Evolutionary conservation across 768 basidiomycete species (phyloP).

Genomic region (Tricholoma flavovirens): DNA sequence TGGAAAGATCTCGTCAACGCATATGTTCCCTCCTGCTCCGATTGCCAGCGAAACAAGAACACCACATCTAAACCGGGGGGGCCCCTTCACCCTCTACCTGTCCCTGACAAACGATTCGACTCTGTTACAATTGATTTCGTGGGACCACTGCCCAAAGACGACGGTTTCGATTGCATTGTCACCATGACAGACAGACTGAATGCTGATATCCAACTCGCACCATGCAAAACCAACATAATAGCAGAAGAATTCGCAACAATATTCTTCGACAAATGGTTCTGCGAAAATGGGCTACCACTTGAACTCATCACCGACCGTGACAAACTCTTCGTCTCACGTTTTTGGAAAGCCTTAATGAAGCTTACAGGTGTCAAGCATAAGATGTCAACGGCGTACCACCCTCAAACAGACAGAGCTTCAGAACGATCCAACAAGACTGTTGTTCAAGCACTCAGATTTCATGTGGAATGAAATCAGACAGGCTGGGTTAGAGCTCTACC

Average conservation of each 20-base stretch:
- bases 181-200: slow-evolving; percentile 18
- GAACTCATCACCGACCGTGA: slow-evolving; percentile 15
- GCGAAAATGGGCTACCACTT: slow-evolving; percentile 25
- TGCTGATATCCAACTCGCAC: slow-evolving; percentile 8
- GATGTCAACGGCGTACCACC: slow-evolving; percentile 25
- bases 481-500: slow-evolving; percentile 23
- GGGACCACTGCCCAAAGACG: slow-evolving; percentile 24
- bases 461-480: slow-evolving; percentile 17
- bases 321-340: slow-evolving; percentile 22
- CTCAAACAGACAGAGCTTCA: slow-evolving; percentile 23
- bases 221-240: background rate
- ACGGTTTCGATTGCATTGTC: slow-evolving; percentile 19
- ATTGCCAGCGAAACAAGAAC: slow-evolving; percentile 29
- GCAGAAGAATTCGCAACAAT: slow-evolving; percentile 17
- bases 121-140: slow-evolving; percentile 26
- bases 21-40: slow-evolving; percentile 1
- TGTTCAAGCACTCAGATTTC: slow-evolving; percentile 15
- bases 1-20: background rate
- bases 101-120: slow-evolving; percentile 13
- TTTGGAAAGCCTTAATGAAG: background rate
- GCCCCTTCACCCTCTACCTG: slow-evolving; percentile 19
- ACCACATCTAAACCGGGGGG: slow-evolving; percentile 16
- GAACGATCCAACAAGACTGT: slow-evolving; percentile 24
- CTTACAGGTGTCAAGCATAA: background rate
- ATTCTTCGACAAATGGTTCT: slow-evolving; percentile 23